A percentile compares a stretch with the other conserved stretches of the same genome.
Evolutionary conservation across 495 filamentous ascomycete species (phyloP).

Genomic region (Penicillium soppii): DNA sequence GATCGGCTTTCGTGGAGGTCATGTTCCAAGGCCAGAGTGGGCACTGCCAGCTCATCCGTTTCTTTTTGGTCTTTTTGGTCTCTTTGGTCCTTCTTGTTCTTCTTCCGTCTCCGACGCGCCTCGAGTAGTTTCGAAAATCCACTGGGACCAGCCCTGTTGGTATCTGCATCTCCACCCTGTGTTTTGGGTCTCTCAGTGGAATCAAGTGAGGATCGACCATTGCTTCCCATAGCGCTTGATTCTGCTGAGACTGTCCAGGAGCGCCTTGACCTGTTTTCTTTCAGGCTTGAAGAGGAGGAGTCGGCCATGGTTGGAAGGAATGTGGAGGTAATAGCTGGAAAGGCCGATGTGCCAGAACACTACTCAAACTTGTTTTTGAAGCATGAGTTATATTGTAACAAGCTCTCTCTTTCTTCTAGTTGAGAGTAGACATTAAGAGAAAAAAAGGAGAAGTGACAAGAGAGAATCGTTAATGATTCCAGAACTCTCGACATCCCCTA

Average conservation of each 20-base stretch:
- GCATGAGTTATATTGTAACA: neutral
- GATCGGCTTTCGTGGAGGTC: constrained; percentile 25
- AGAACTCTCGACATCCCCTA: constrained; percentile 1
- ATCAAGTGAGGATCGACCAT: constrained; percentile 45
- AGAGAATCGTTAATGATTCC: neutral
- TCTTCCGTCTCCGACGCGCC: constrained; percentile 44
- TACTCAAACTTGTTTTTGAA: neutral
- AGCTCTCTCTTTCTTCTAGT: neutral
- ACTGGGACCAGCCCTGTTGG: constrained; percentile 36
- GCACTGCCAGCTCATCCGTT: constrained; percentile 27
- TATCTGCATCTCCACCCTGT: constrained; percentile 40
- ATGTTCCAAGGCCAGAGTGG: constrained; percentile 17
- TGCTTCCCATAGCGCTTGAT: constrained; percentile 35
- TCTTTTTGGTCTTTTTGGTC: too few relatives aligned
- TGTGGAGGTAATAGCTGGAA: constrained; percentile 6
- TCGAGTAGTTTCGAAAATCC: constrained; percentile 56
- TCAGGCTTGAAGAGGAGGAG: constrained; percentile 30
- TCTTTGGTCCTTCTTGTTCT: constrained; percentile 38
- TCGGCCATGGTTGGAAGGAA: constrained; percentile 27
- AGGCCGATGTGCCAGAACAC: neutral
- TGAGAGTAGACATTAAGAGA: neutral
- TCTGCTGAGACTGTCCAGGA: constrained; percentile 35
- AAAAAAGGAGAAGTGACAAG: neutral
- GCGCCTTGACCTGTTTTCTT: constrained; percentile 27
- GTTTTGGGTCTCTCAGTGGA: constrained; percentile 45